Conservation (phyloP, 371 early-diverging fungal species). For the Conidiobolus incongruus region DNA sequence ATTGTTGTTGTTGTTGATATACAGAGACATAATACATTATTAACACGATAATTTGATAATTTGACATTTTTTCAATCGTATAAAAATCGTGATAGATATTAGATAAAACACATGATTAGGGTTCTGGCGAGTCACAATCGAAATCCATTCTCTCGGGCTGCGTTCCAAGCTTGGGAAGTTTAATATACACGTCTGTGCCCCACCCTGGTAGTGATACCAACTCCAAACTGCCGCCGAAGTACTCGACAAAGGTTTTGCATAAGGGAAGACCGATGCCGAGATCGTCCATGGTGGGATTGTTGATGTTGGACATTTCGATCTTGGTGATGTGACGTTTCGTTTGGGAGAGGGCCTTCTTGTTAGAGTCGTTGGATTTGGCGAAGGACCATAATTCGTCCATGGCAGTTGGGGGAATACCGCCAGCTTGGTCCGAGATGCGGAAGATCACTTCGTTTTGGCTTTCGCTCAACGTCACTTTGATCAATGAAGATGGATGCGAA, state of each 20-base stretch:
- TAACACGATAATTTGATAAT: too few species aligned
- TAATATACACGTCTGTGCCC: slow-evolving; percentile 75
- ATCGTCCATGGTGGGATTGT: slow-evolving; percentile 10
- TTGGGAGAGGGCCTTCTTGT: background rate
- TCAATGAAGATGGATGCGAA: slow-evolving; percentile 22
- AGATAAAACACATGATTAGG: too few species aligned
- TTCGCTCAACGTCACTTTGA: slow-evolving; percentile 61
- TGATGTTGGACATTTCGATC: background rate
- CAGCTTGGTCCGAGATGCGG: slow-evolving; percentile 79
- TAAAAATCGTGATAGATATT: too few species aligned
- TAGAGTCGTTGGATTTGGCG: background rate
- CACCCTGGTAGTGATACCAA: slow-evolving; percentile 56
- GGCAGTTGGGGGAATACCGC: slow-evolving; percentile 40
- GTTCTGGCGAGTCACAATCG: too few species aligned
- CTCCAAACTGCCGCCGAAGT: slow-evolving; percentile 56
- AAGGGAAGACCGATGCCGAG: slow-evolving; percentile 75
- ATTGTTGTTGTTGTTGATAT: too few species aligned
- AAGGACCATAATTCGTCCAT: background rate
- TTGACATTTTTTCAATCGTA: too few species aligned
- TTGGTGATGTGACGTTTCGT: background rate
- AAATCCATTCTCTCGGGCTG: slow-evolving; percentile 36
- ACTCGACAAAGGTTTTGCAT: slow-evolving; percentile 64
- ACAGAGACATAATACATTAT: too few species aligned
- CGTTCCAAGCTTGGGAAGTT: slow-evolving; percentile 39
- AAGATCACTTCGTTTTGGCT: slow-evolving; percentile 54